phyloP scores from a whole-genome alignment of 768 basidiomycete genomes.

The Suillus sp. region DNA sequence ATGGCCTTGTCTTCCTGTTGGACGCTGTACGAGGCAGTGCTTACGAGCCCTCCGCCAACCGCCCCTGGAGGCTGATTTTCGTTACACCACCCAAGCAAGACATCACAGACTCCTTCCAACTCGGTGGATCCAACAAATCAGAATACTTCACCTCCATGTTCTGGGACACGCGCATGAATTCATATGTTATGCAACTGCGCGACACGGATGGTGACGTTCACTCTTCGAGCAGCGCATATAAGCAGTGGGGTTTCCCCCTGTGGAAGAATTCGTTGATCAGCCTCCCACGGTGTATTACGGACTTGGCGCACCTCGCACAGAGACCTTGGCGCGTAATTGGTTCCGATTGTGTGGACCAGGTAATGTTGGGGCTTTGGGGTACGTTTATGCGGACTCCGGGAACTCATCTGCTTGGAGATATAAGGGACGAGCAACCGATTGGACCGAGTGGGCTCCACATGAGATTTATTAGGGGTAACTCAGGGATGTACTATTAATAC shows the following conservation, averaged over 20 bases:
- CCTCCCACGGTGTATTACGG: background rate
- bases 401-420: background rate
- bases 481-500: background rate
- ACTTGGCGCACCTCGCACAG: background rate
- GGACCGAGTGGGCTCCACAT: background rate
- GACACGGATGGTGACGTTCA: background rate
- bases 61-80: background rate
- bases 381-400: background rate
- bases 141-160: background rate
- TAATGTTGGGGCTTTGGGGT: background rate
- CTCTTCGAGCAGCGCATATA: background rate
- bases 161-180: background rate
- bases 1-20: background rate
- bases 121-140: background rate
- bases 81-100: background rate
- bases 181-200: background rate
- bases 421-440: background rate
- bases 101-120: conserved; percentile 1
- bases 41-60: background rate
- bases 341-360: background rate
- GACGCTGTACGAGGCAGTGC: background rate
- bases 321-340: background rate
- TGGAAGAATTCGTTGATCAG: background rate
- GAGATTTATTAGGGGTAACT: background rate
- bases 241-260: background rate